Conservation (phyloP, 78 protist genomes). For the Pigoraptor vietnamica region DNA sequence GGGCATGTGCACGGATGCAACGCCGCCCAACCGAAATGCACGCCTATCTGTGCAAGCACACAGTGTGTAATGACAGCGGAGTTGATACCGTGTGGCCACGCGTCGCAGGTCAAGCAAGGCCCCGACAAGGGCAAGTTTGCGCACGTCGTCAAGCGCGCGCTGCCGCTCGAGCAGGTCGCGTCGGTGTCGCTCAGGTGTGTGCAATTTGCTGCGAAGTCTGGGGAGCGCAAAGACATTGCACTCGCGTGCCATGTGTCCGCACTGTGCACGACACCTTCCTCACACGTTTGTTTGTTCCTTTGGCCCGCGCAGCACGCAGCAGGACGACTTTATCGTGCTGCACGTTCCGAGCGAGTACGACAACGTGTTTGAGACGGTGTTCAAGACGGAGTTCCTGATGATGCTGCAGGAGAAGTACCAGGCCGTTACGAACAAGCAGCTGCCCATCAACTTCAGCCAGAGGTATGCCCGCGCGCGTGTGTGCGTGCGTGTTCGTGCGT, state of each 20-base stretch:
- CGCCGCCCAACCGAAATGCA: too few species aligned
- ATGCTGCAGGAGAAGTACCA: background rate
- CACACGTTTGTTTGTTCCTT: background rate
- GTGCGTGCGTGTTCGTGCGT: slow-evolving; percentile 3
- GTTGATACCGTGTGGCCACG: too few species aligned
- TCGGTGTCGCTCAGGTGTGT: background rate
- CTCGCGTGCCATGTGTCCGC: background rate
- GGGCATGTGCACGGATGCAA: too few species aligned
- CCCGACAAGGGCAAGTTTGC: slow-evolving; percentile 19
- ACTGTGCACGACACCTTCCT: background rate
- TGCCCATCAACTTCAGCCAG: background rate
- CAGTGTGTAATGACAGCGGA: too few species aligned
- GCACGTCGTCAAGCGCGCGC: background rate
- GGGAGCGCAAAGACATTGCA: too few species aligned
- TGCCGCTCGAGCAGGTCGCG: background rate
- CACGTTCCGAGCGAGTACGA: slow-evolving; percentile 12
- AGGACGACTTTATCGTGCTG: background rate
- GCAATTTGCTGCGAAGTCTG: too few species aligned
- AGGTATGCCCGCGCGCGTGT: background rate
- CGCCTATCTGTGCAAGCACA: too few species aligned
- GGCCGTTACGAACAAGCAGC: background rate
- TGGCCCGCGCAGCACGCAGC: background rate
- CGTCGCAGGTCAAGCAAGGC: slow-evolving; percentile 7
- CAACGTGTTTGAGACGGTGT: background rate
- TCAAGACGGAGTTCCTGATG: slow-evolving; percentile 23